Percentiles rank a stretch among this genome's conserved stretches.
These are phyloP conservation scores for Penicillium hesseltinei DNA, from an alignment of 2,329 filamentous ascomycete genomes.

Conservation along the genomic window DNA sequence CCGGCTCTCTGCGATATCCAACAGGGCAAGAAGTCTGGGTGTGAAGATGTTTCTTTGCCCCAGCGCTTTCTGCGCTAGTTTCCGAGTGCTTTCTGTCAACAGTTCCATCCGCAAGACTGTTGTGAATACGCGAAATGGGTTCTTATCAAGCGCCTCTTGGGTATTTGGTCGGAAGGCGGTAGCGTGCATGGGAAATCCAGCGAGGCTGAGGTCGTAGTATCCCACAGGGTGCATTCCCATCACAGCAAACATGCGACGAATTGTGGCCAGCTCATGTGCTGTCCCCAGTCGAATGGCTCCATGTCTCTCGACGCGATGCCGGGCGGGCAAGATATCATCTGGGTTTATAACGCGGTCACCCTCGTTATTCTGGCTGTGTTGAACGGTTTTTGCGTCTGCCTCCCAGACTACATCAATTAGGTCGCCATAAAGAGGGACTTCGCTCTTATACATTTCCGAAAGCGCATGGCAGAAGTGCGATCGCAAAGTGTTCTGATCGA, in stretches of 20 bases:
- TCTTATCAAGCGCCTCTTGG: conserved; percentile 34
- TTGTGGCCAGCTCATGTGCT: not conserved
- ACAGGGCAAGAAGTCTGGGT: conserved; percentile 36
- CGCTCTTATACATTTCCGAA: not conserved
- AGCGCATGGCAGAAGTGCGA: not conserved
- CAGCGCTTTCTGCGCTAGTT: conserved; percentile 37
- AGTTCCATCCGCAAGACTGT: conserved; percentile 46
- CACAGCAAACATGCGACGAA: not conserved
- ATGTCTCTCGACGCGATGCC: not conserved
- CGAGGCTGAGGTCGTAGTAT: not conserved
- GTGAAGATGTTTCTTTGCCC: conserved; percentile 45
- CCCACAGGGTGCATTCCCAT: not conserved
- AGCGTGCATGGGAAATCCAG: not conserved
- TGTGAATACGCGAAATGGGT: conserved; percentile 50
- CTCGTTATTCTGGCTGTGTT: conserved; percentile 8
- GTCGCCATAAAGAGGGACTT: not conserved
- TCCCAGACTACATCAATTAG: not conserved
- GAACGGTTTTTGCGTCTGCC: not conserved
- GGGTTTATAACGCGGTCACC: conserved; percentile 13
- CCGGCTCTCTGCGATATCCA: conserved; percentile 37
- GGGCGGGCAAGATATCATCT: conserved; percentile 19
- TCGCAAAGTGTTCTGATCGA: not conserved
- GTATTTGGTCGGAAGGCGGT: conserved; percentile 45
- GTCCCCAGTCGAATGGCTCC: not conserved
- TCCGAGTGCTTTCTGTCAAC: conserved; percentile 33